Evolutionary conservation across 257 asterid genomes (phyloP).

Genomic region (Salvia rosmarinus): DNA sequence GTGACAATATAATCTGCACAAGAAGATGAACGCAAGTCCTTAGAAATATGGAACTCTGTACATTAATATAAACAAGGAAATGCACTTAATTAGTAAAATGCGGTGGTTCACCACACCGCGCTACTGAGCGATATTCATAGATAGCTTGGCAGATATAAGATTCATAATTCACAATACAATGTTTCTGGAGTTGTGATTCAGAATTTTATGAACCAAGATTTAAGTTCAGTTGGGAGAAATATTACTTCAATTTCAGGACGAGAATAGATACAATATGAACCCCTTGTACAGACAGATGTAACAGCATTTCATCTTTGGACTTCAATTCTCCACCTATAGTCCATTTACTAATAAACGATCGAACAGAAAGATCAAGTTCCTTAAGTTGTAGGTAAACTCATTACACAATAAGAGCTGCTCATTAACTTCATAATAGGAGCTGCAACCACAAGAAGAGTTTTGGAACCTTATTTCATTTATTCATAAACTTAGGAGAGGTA

Average conservation of each 20-base stretch:
- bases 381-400: not conserved
- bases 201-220: not conserved
- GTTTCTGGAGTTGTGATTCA: too few species aligned
- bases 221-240: not conserved
- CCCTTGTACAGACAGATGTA: not conserved
- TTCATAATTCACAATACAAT: too few species aligned
- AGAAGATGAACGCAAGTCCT: conserved; percentile 7
- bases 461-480: not conserved
- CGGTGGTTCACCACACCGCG: not conserved
- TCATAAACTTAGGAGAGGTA: not conserved
- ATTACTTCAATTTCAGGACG: not conserved
- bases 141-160: too few species aligned
- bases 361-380: not conserved
- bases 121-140: too few species aligned
- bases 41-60: not conserved
- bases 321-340: not conserved
- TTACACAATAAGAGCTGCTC: not conserved
- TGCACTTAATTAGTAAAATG: not conserved
- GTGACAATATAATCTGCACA: conserved; percentile 76
- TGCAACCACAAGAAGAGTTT: not conserved
- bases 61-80: not conserved
- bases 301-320: not conserved
- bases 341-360: too few species aligned
- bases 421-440: too few species aligned
- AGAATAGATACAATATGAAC: not conserved